Evolutionary conservation across 2,329 filamentous ascomycete genomes (phyloP), one percentile per base, ranked within the genome.

Genomic region (Cryphonectria naterciae): DNA sequence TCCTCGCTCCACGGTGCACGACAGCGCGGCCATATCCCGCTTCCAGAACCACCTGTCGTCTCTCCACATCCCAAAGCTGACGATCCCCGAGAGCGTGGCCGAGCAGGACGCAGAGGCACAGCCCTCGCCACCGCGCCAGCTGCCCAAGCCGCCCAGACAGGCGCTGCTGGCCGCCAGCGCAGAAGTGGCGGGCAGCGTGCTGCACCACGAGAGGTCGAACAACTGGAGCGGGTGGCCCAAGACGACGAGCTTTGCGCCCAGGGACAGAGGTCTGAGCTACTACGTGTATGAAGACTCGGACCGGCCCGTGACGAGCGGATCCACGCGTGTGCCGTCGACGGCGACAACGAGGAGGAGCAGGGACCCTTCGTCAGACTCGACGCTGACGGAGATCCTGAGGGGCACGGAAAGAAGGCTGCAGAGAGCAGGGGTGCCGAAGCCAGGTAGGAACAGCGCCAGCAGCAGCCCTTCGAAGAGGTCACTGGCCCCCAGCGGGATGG

Each of bases 341-440:
- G 73, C 71, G 28, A 72, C 69, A 39, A 71, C 75, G 0, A 74
- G 75, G 22, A 68, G 75, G 58, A 76, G 63, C 25, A 39, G 78
- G 37, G 74, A 79, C 32, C 75, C 76, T 65, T 80, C 78, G 52
- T 81, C 85, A 0, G 86, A 88, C 73, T 81, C 83, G 15, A 85
- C 85, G 1, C 76, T 89, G 37, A 80, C 83, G 1, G 80, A 85
- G 71, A 89, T 89, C 39, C 78, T 89, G 43, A 81, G 81, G 60
- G 85, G 82, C 46, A 89, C 87, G 1, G 87, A 88, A 37, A 80
- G 84, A 78, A 80, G 86, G 13, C 80, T 89, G 19, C 79, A 82
- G 28, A 81, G 71, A 58, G 37, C 10, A 11, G 76, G 72, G 7
- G 70, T 52, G 52, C 68, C 37, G 56, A 60, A 7, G 67, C 74